Base-by-base conservation (phyloP, 306 rosid species). In the Morella rubra region DNA sequence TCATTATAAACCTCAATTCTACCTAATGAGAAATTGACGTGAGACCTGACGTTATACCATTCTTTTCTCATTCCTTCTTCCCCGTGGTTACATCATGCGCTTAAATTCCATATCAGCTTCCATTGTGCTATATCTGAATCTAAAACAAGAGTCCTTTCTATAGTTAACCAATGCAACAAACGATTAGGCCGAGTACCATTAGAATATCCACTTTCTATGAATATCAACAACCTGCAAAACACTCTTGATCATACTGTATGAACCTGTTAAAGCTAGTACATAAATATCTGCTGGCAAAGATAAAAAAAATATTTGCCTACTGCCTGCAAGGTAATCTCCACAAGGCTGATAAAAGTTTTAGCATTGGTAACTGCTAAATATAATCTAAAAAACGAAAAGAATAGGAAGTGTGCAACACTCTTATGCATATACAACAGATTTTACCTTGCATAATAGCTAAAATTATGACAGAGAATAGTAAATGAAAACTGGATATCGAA, bases 381-480 rank as follows among this genome's bases (percentile, higher is more conserved):
- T 32, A 32, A 32, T 32, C 3, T 32, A 2, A 32, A 32, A 32
- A 32, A 32, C 37, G 37, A 32, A 32, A 32, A 32, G 3, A 32
- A 32, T 32, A 13, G 14, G 5, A 32, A 1, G 44, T 12, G 5
- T n/a, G 19, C 22, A 32, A 13, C 61, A 55, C 8, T 55, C 24
- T 55, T 13, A 60, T 24, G 42, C 27, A 61, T 12, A 32, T 32
- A 61, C 68, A 61, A 61, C 10, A 32, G 65, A 14, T 27, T 32
- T 27, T 12, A 61, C 69, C 71, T 44, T 74, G 61, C 6, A 19
- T 47, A 8, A 60, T 52, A 50, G 78, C 71, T 49, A 61, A 19
- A 47, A 49, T 16, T 50, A 14, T 32, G 44, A 65, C 1, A 32
- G 27, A 49, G 2, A 16, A 40, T 8, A 71, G 6, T 22, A 20